Evolutionary conservation across 805 yeast genomes (phyloP), one percentile per base, ranked within the genome.

Genomic region (Alloascoidea africana): DNA sequence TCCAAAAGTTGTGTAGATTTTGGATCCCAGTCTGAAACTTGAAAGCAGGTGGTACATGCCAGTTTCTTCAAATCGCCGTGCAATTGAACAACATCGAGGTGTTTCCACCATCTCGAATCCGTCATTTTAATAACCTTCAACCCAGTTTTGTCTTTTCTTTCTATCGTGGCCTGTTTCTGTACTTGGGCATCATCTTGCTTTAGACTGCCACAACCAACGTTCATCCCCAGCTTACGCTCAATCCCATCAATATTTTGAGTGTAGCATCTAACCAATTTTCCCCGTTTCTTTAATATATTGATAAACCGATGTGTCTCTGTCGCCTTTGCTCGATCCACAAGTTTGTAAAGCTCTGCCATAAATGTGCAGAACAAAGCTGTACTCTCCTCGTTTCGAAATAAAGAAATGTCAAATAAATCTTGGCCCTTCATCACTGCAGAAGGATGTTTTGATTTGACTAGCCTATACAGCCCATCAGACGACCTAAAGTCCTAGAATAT

Each of bases 171-270:
- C 13, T n/a, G n/a, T 35, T 17, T 5, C 4, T 32, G 15, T n/a
- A 45, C 47, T 5, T 51, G 53, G 47, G 55, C 62, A 56, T n/a
- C n/a, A n/a, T n/a, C 58, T 18, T 48, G 42, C 38, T 17, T n/a
- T n/a, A 45, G n/a, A 42, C 41, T 48, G 43, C 41, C 56, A 49
- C 45, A 40, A 2, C 87, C 86, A 36, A 77, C 62, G 30, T 63
- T 65, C 40, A 87, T 59, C 16, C 83, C 79, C 17, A 78, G 64
- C 35, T 63, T 45, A 36, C 73, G 60, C 51, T 89, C 97, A 27
- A 89, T 61, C 0, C 94, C 87, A 55, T 89, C 98, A 41, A 89
- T 89, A 53, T 89, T 89, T 51, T 91, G 97, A 1, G 97, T 89
- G 54, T 89, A 89, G 58, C 96, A 85, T 41, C 94, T 62, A 36